These are phyloP conservation scores for Solanum chiquidenum DNA, from an alignment of 257 asterid genomes.

Conservation along the genomic window DNA sequence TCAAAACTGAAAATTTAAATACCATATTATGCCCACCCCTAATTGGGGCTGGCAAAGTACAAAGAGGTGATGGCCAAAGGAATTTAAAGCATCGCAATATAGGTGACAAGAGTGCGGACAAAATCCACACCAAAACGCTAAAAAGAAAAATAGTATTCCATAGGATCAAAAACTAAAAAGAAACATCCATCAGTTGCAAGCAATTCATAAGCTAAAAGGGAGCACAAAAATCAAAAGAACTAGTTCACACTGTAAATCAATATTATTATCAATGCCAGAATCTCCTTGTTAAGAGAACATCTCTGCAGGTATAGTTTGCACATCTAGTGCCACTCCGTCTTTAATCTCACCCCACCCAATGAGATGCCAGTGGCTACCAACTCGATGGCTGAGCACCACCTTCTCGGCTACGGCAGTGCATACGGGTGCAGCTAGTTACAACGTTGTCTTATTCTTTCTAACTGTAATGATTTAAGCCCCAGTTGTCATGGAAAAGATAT, in stretches of 20 bases:
- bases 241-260: not conserved
- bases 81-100: not conserved
- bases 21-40: no score
- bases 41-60: not conserved
- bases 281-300: not conserved
- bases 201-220: not conserved
- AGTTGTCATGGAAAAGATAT: conserved; percentile 92
- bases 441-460: conserved; percentile 61
- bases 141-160: not conserved
- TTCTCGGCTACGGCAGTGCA: conserved; percentile 89
- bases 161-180: not conserved
- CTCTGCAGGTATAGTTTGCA: conserved; percentile 34
- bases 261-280: not conserved
- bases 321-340: conserved; percentile 76
- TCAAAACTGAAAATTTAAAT: no score
- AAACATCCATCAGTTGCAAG: not conserved
- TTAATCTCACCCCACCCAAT: conserved; percentile 96
- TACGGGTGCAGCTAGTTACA: conserved; percentile 83
- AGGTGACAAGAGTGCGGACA: not conserved
- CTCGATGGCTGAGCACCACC: conserved; percentile 78
- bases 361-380: conserved; percentile 93
- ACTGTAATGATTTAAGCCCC: conserved; percentile 82
- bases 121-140: not conserved
- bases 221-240: not conserved
- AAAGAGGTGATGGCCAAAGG: not conserved